Evolutionary conservation across 176 grass and related monocot genomes (phyloP).

Genomic region (Aegilops bicornis): DNA sequence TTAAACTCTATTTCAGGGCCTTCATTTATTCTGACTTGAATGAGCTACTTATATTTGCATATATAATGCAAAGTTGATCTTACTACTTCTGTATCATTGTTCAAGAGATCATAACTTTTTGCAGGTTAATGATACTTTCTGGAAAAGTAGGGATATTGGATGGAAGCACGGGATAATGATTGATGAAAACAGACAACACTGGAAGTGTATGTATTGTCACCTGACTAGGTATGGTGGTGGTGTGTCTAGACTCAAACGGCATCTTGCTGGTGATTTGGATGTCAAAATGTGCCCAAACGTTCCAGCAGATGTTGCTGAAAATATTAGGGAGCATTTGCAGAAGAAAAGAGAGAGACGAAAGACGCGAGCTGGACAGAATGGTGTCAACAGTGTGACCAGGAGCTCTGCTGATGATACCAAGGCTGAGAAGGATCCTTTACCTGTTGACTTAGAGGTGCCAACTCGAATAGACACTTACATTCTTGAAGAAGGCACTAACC

Average conservation of each 20-base stretch:
- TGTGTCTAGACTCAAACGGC: conserved; percentile 87
- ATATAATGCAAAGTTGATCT: conserved; percentile 14
- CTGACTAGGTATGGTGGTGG: conserved; percentile 82
- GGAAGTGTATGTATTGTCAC: conserved; percentile 87
- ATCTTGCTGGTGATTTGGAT: conserved; percentile 84
- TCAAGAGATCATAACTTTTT: conserved; percentile 25
- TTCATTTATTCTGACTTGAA: conserved; percentile 28
- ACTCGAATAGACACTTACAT: conserved; percentile 25
- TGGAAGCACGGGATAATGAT: conserved; percentile 77
- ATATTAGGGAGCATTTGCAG: conserved; percentile 62
- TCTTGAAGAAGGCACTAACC: conserved; percentile 52
- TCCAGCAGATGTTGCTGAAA: conserved; percentile 60
- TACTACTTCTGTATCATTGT: neutral
- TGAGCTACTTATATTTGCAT: conserved; percentile 31
- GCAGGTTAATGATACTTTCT: conserved; percentile 44
- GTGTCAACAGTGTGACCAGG: conserved; percentile 19
- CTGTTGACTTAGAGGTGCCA: conserved; percentile 19
- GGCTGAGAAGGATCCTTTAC: conserved; percentile 33
- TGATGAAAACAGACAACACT: conserved; percentile 75
- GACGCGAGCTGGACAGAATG: conserved; percentile 37
- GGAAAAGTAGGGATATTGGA: conserved; percentile 77
- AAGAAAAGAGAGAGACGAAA: conserved; percentile 54
- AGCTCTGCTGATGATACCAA: conserved; percentile 25
- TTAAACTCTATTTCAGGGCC: conserved; percentile 20
- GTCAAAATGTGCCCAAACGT: conserved; percentile 82